Evolutionary conservation across 2,329 filamentous ascomycete genomes (phyloP), one percentile per base, ranked within the genome.

Genomic region (Penicillium sp.): DNA sequence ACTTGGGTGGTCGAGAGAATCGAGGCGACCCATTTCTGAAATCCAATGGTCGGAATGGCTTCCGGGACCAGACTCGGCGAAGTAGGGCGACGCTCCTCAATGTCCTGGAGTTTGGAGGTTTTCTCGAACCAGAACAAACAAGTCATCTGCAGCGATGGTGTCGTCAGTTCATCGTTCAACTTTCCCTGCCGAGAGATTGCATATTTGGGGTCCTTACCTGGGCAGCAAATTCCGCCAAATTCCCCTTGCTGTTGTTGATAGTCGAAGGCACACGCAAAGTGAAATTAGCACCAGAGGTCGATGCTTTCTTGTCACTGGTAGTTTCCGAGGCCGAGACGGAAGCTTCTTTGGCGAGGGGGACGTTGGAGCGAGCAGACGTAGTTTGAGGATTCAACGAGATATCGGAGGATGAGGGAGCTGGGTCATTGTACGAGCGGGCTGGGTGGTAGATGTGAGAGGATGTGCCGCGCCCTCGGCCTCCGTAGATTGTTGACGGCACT

Each of bases 91-190:
- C 53, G 72, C 8, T 83, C 80, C 64, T 90, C 85, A 34, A 90
- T 88, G 48, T 81, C 78, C 57, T 86, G 81, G 12, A 97, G 74
- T 24, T 86, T 85, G n/a, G 85, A 79, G 38, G 87, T 85, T 12
- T 86, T 86, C 69, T 97, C 90, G 66, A 97, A 97, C 91, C 93
- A 97, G 73, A 97, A 96, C 11, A 98, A 77, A 64, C 91, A 96
- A 9, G 91, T 95, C 69, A 97, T 88, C 88, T 95, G 39, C 11
- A 28, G 43, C 43, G 48, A 11, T 2, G 9, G 3, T 28, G 36
- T 45, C 35, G 50, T 28, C 43, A 43, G 29, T 9, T 35, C 11
- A 43, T 32, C 26, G 3, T 33, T 45, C 25, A 24, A 28, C 8
- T 12, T 13, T 25, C 33, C 25, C 4, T 25, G 18, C n/a, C 29